phyloP scores from a whole-genome alignment of 2,329 filamentous ascomycete species.

The Geosmithia flava region DNA sequence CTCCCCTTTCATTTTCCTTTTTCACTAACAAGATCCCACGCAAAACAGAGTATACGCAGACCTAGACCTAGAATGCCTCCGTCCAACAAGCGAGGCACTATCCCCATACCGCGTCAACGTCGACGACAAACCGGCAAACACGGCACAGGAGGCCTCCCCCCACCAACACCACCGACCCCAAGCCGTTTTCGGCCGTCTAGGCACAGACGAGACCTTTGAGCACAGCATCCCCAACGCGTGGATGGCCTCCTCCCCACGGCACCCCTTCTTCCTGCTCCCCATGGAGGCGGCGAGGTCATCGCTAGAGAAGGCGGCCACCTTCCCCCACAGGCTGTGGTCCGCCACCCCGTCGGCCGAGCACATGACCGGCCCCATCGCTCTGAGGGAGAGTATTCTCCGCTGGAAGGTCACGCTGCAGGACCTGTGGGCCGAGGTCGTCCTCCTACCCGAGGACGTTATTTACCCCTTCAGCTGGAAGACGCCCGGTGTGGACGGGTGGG shows the following conservation, averaged over 20 bases:
- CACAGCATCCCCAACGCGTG: slow-evolving; percentile 23
- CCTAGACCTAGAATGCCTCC: slow-evolving; percentile 16
- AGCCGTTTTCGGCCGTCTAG: slow-evolving; percentile 19
- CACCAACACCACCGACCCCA: slow-evolving; percentile 1
- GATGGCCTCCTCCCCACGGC: slow-evolving; percentile 20
- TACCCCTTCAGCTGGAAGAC: slow-evolving; percentile 14
- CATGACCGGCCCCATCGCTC: slow-evolving; percentile 7
- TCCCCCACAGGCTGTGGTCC: slow-evolving; percentile 1
- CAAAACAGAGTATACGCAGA: slow-evolving; percentile 7
- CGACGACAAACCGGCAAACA: neutral
- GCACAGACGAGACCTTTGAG: slow-evolving; percentile 11
- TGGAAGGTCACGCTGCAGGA: slow-evolving; percentile 1
- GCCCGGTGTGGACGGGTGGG: slow-evolving; percentile 2
- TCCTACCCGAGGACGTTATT: slow-evolving; percentile 9
- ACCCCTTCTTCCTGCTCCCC: slow-evolving; percentile 18
- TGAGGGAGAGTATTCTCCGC: slow-evolving; percentile 4
- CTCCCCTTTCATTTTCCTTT: too few relatives aligned
- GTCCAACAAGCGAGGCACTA: slow-evolving; percentile 10
- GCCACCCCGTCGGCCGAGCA: slow-evolving; percentile 5
- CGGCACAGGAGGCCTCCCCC: neutral
- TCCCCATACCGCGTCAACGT: slow-evolving; percentile 8
- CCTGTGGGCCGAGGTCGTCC: slow-evolving; percentile 3
- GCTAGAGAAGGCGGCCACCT: slow-evolving; percentile 3
- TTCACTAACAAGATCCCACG: neutral
- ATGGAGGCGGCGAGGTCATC: slow-evolving; percentile 6